phyloP scores from a whole-genome alignment of 1,139 yeast genomes.

The Casaregolazyma lundiana region DNA sequence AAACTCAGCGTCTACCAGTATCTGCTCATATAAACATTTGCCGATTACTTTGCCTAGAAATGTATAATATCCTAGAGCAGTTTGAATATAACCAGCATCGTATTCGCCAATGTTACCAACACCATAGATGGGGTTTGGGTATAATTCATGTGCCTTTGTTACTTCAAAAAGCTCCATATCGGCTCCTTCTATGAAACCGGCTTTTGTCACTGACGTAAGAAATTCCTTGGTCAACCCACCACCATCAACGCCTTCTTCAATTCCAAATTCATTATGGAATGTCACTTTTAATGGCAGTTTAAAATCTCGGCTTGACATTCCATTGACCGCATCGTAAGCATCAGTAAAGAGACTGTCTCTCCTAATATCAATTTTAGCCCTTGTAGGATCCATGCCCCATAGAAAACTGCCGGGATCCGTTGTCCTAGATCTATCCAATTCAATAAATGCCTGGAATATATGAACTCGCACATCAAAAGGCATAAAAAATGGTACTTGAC shows the following conservation, averaged over 20 bases:
- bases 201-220: slow-evolving; percentile 64
- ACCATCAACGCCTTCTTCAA: slow-evolving; percentile 91
- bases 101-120: slow-evolving; percentile 22
- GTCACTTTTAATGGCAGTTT: slow-evolving; percentile 59
- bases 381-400: slow-evolving; percentile 17
- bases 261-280: slow-evolving; percentile 69
- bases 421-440: slow-evolving; percentile 18
- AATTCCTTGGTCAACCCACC: slow-evolving; percentile 96
- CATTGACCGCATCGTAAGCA: slow-evolving; percentile 57
- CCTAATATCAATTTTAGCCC: slow-evolving; percentile 52
- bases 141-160: slow-evolving; percentile 55
- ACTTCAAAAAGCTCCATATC: slow-evolving; percentile 43
- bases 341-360: slow-evolving; percentile 70
- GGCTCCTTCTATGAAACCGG: slow-evolving; percentile 48
- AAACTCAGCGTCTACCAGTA: slow-evolving; percentile 76
- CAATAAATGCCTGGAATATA: slow-evolving; percentile 41
- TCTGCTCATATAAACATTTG: slow-evolving; percentile 82
- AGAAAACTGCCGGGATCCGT: slow-evolving; percentile 14
- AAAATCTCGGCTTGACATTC: slow-evolving; percentile 44
- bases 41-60: slow-evolving; percentile 83
- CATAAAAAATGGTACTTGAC: slow-evolving; percentile 71
- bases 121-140: slow-evolving; percentile 66
- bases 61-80: slow-evolving; percentile 43
- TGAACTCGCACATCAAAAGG: slow-evolving; percentile 70
- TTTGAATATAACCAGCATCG: slow-evolving; percentile 26